These are phyloP conservation scores for Erythrobasidium hasegawianum DNA, from an alignment of 1,284 basidiomycete genomes.

Conservation along the genomic window DNA sequence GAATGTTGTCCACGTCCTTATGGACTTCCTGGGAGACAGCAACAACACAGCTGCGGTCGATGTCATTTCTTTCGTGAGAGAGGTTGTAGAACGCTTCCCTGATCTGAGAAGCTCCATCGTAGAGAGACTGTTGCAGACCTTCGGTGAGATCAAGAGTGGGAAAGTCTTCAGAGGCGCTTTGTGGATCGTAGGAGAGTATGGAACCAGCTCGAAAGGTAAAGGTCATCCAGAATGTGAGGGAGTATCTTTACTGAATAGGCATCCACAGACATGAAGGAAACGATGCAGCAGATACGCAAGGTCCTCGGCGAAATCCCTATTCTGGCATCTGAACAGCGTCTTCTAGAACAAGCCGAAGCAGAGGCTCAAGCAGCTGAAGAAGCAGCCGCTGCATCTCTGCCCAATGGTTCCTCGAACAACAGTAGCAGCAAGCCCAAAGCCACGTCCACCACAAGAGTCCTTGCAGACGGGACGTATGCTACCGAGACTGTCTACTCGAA, in stretches of 20 bases:
- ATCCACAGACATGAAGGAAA: conserved; percentile 61
- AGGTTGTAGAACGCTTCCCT: conserved; percentile 98
- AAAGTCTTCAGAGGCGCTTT: conserved; percentile 96
- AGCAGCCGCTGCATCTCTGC: conserved; percentile 44
- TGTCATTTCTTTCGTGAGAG: conserved; percentile 91
- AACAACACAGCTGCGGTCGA: conserved; percentile 93
- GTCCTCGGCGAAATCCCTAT: conserved; percentile 96
- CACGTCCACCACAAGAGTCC: conserved; percentile 59
- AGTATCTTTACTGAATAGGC: too few relatives aligned
- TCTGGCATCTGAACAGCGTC: conserved; percentile 71
- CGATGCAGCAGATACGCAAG: conserved; percentile 77
- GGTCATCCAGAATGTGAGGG: too few relatives aligned
- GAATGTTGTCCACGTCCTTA: conserved; percentile 91
- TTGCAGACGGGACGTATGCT: conserved; percentile 96
- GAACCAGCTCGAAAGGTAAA: conserved; percentile 55
- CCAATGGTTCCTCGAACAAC: conserved; percentile 40
- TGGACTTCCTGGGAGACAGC: conserved; percentile 97
- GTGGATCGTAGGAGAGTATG: conserved; percentile 98
- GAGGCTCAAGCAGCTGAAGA: conserved; percentile 56
- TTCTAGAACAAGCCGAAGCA: conserved; percentile 69
- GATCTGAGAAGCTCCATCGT: conserved; percentile 77
- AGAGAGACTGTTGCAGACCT: conserved; percentile 77
- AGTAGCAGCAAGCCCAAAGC: conserved; percentile 48
- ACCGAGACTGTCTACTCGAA: conserved; percentile 88
- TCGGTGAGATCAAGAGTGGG: conserved; percentile 88